Evolutionary conservation across 352 stramenopile species (phyloP).

Genomic region (Thalassiosira sp.): DNA sequence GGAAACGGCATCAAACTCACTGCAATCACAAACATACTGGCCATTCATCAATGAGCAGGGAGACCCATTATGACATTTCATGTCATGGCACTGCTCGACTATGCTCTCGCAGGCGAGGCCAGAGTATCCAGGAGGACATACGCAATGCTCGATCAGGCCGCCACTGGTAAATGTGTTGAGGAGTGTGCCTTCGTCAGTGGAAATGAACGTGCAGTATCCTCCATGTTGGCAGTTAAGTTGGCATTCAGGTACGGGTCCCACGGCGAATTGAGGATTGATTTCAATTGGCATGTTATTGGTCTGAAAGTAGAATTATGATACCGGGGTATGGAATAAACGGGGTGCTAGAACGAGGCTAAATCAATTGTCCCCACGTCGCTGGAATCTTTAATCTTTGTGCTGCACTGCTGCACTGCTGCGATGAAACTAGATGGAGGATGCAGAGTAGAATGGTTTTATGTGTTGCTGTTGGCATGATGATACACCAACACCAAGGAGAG

Average conservation of each 20-base stretch:
- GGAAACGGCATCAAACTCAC: conserved; percentile 19
- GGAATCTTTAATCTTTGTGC: too few species aligned
- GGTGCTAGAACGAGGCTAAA: too few species aligned
- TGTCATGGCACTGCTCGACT: conserved; percentile 22
- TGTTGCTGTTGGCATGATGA: too few species aligned
- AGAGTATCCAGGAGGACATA: conserved; percentile 27
- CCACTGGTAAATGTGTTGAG: conserved; percentile 25
- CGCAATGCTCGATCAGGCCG: conserved; percentile 31
- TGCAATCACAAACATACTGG: conserved; percentile 37
- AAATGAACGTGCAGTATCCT: conserved; percentile 37
- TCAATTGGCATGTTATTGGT: background rate
- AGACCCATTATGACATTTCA: conserved; percentile 37
- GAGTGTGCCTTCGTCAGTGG: conserved; percentile 7
- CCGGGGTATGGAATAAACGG: too few species aligned
- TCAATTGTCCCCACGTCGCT: too few species aligned
- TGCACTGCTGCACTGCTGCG: too few species aligned
- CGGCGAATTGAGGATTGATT: background rate
- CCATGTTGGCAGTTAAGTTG: conserved; percentile 37
- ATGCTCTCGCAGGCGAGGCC: conserved; percentile 34
- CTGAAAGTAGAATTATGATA: background rate
- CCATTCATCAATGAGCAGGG: conserved; percentile 18
- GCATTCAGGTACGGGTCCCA: conserved; percentile 8
- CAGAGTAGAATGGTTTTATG: too few species aligned
- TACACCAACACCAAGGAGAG: too few species aligned
- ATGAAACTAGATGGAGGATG: too few species aligned